Conservation (phyloP, 768 basidiomycete genomes). For the Lactarius akahatsu region DNA sequence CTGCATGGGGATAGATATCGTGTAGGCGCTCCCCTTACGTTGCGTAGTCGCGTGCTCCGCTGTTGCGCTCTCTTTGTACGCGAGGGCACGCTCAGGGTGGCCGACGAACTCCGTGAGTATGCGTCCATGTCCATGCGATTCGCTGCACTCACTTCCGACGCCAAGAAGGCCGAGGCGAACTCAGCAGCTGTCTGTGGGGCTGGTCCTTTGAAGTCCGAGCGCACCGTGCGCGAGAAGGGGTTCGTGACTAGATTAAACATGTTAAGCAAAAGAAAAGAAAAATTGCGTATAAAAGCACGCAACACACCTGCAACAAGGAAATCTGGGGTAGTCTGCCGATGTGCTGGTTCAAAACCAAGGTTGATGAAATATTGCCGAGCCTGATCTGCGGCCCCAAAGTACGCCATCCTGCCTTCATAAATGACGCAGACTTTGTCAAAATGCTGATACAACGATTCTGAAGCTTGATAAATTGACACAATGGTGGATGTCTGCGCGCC, state of each 20-base stretch:
- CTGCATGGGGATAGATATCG: slow-evolving; percentile 40
- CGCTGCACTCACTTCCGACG: slow-evolving; percentile 40
- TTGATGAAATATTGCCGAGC: slow-evolving; percentile 73
- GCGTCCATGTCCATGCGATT: slow-evolving; percentile 49
- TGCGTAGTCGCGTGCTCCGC: slow-evolving; percentile 52
- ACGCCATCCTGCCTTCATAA: slow-evolving; percentile 70
- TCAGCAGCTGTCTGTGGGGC: slow-evolving; percentile 57
- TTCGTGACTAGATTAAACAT: slow-evolving; percentile 48
- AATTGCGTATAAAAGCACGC: not conserved
- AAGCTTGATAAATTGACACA: slow-evolving; percentile 85
- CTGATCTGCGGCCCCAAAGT: slow-evolving; percentile 64
- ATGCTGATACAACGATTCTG: slow-evolving; percentile 58
- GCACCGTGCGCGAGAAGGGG: slow-evolving; percentile 53
- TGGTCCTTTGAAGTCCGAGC: slow-evolving; percentile 40
- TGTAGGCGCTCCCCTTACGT: slow-evolving; percentile 41
- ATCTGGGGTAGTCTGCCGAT: slow-evolving; percentile 60
- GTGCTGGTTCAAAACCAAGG: slow-evolving; percentile 56
- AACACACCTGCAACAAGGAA: slow-evolving; percentile 49
- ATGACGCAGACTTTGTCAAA: slow-evolving; percentile 85
- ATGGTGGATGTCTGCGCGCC: slow-evolving; percentile 51
- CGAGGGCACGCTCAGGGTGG: slow-evolving; percentile 41
- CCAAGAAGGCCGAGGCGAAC: slow-evolving; percentile 43
- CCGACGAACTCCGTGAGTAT: slow-evolving; percentile 48
- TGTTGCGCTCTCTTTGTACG: slow-evolving; percentile 49
- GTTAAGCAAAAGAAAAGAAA: not conserved